A percentile compares a stretch with the other conserved stretches of the same genome.
These are phyloP conservation scores for Morella rubra DNA, from an alignment of 306 rosid genomes.

Conservation along the genomic window DNA sequence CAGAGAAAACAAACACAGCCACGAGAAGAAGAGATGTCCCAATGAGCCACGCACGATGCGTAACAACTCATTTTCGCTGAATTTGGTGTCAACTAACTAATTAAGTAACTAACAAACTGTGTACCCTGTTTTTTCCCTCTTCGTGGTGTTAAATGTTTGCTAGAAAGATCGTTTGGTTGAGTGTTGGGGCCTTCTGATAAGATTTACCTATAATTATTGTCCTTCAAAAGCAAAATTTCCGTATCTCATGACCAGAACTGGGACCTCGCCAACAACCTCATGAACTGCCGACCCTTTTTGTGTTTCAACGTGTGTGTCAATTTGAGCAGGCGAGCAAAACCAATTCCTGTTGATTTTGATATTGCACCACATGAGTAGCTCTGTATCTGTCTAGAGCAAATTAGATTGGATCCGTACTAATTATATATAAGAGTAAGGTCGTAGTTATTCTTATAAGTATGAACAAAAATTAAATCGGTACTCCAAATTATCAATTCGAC, in stretches of 20 bases:
- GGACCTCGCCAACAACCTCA: not conserved
- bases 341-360: not conserved
- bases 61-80: too few relatives aligned
- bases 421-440: too few relatives aligned
- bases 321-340: not conserved
- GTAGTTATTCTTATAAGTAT: too few relatives aligned
- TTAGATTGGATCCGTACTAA: not conserved
- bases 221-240: not conserved
- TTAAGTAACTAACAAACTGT: too few relatives aligned
- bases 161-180: constrained; percentile 27
- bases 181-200: not conserved
- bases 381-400: not conserved
- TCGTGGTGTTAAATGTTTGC: not conserved
- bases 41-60: too few relatives aligned
- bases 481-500: too few relatives aligned
- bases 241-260: too few relatives aligned
- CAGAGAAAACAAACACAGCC: too few relatives aligned
- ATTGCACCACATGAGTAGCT: not conserved
- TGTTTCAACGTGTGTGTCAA: not conserved
- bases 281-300: not conserved
- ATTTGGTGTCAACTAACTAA: too few relatives aligned
- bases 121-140: too few relatives aligned
- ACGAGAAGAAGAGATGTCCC: too few relatives aligned
- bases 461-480: too few relatives aligned
- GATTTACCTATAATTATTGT: not conserved